phyloP scores from a whole-genome alignment of 108 stramenopile species.

The Fragilaria crotonensis region DNA sequence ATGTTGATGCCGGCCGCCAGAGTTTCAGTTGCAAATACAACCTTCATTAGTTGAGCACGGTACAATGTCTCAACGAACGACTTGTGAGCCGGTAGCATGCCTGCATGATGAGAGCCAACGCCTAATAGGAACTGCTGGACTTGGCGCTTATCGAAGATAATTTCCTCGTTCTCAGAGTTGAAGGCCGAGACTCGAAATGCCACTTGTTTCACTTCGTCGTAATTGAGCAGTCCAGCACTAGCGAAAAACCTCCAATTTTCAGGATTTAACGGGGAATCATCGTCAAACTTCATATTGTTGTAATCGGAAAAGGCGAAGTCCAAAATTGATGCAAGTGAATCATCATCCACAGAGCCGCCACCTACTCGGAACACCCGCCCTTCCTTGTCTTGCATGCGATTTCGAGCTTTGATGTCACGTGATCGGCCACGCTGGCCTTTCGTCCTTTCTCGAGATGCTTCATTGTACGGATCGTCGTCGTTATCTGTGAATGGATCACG shows the following conservation, averaged over 20 bases:
- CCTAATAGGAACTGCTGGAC: conserved; percentile 66
- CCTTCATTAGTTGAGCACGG: conserved; percentile 75
- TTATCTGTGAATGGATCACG: conserved; percentile 11
- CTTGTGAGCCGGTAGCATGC: conserved; percentile 87
- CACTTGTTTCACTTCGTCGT: conserved; percentile 53
- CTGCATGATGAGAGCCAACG: conserved; percentile 89
- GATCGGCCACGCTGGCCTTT: conserved; percentile 11
- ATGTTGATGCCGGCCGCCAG: conserved; percentile 89
- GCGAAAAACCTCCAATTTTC: conserved; percentile 56
- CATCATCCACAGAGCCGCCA: conserved; percentile 34
- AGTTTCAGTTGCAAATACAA: conserved; percentile 92
- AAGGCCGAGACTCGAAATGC: conserved; percentile 56
- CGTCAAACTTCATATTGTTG: conserved; percentile 18
- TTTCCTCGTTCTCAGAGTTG: conserved; percentile 67
- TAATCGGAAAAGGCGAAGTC: conserved; percentile 18
- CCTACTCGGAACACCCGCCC: conserved; percentile 60
- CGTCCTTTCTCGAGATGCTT: conserved; percentile 8
- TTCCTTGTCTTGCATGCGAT: conserved; percentile 38
- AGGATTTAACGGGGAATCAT: conserved; percentile 38
- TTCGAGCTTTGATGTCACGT: conserved; percentile 8
- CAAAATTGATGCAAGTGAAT: conserved; percentile 30
- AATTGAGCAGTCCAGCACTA: conserved; percentile 54
- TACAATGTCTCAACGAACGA: conserved; percentile 86
- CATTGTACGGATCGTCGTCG: conserved; percentile 14
- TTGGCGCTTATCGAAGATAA: conserved; percentile 49